A percentile compares a stretch with the other conserved stretches of the same genome.
phyloP scores from a whole-genome alignment of 176 grass and related monocot species.

The Juncus inflexus region DNA sequence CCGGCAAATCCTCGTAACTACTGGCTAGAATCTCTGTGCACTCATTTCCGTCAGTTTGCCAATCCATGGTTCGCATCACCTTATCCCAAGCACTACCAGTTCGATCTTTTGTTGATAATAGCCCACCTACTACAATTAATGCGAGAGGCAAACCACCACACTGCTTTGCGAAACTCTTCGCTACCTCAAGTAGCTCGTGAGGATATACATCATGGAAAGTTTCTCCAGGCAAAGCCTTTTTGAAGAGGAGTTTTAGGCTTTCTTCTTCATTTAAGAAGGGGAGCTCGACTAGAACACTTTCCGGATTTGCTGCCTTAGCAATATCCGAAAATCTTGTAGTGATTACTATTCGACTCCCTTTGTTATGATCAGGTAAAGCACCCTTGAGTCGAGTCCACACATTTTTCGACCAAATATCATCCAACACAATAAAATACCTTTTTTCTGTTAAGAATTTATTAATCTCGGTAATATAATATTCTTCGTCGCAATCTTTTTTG shows the following conservation, averaged over 20 bases:
- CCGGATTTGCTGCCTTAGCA: not conserved
- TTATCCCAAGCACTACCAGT: not conserved
- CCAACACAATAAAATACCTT: slow-evolving; percentile 9
- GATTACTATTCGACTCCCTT: slow-evolving; percentile 7
- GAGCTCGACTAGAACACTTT: not conserved
- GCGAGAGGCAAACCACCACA: slow-evolving; percentile 1
- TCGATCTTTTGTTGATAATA: not conserved
- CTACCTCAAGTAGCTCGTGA: not conserved
- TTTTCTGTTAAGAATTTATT: not conserved
- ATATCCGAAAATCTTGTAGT: not conserved
- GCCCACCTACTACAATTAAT: not conserved
- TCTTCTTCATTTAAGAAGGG: not conserved
- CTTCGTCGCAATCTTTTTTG: not conserved
- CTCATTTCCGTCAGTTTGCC: not conserved
- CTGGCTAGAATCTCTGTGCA: not conserved
- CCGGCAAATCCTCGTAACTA: slow-evolving; percentile 15
- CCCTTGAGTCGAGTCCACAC: not conserved
- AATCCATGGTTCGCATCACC: not conserved
- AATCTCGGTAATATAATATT: not conserved
- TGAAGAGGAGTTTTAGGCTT: slow-evolving; percentile 9
- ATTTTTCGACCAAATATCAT: not conserved
- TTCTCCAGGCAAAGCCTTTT: not conserved
- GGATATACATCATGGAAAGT: not conserved
- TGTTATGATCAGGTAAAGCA: not conserved
- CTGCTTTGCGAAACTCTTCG: not conserved